A percentile compares a stretch with the other conserved stretches of the same genome.
These are phyloP conservation scores for Excoecaria cochinchinensis DNA, from an alignment of 345 rosid genomes.

Conservation along the genomic window DNA sequence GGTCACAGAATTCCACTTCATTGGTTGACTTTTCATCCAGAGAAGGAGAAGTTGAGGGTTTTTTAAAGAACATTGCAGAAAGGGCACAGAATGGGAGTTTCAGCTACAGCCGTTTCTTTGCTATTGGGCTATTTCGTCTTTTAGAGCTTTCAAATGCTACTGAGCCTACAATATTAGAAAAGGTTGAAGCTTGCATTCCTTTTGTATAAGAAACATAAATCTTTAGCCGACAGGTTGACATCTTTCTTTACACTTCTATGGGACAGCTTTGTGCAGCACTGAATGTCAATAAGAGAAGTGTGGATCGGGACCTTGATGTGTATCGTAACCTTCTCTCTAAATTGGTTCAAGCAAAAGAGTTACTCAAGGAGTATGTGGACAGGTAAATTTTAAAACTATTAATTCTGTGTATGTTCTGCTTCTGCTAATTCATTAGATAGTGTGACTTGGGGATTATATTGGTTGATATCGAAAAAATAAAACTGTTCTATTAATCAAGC, in stretches of 20 bases:
- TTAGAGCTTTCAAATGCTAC: constrained; percentile 89
- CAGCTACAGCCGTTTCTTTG: constrained; percentile 98
- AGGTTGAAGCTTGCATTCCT: constrained; percentile 45
- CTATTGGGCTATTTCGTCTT: constrained; percentile 91
- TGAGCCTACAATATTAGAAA: constrained; percentile 80
- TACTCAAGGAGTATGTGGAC: constrained; percentile 85
- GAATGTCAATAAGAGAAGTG: constrained; percentile 80
- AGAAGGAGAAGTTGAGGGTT: constrained; percentile 84
- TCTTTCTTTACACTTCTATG: constrained; percentile 17
- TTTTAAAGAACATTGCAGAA: constrained; percentile 73
- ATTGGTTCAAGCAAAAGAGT: constrained; percentile 96
- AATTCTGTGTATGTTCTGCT: neutral
- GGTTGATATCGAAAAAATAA: too few species aligned
- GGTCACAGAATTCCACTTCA: constrained; percentile 60
- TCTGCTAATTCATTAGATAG: neutral
- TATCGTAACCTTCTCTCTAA: constrained; percentile 91
- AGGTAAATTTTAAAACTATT: constrained; percentile 45
- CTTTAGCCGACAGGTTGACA: neutral
- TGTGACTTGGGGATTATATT: too few species aligned
- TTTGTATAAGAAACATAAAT: neutral
- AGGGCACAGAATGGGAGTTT: constrained; percentile 75
- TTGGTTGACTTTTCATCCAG: constrained; percentile 64
- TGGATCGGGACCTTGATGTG: constrained; percentile 95
- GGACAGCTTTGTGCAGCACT: constrained; percentile 87
- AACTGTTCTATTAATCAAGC: neutral